Base-by-base conservation (phyloP, 805 yeast species). In the Kuraishia hungarica region DNA sequence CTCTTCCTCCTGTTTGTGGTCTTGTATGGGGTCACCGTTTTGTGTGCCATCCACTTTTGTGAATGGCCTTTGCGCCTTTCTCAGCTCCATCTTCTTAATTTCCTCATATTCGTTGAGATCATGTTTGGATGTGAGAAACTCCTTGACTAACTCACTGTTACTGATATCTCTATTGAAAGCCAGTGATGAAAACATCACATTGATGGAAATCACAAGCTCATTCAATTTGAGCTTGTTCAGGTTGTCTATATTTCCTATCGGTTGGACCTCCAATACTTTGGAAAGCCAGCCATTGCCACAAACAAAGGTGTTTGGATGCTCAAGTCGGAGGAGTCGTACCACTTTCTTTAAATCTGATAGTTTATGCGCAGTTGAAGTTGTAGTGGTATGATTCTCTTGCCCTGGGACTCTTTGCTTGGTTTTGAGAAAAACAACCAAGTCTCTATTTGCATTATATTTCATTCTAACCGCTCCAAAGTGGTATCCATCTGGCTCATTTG, bases 201-300 rank as follows among this genome's bases (percentile, higher is more conserved):
- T 85, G 39, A 85, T 58, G 39, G 72, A 68, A 43, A 76, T 73
- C 21, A 82, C 64, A 39, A 80, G 66, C 39, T 78, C 71, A 59
- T 82, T 82, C 39, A 79, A 60, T 51, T 75, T 72, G 49, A 74
- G 62, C 59, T 82, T 83, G 58, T 74, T 75, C 1, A 64, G 63
- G 52, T 62, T 64, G 64, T 60, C 58, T 7, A 66, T 56, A 46
- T 64, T 67, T 2, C 61, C 62, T 20, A 57, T 57, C 55, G 62
- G 63, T 3, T 51, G 54, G 23, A 63, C 57, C 17, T 59, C 60
- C 11, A 58, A 55, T 19, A 55, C 60, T n/a, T 51, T 55, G 0
- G 67, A 60, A 28, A 66, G 56, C 70, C 43, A 35, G 43, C 43
- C 43, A 35, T 15, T 35, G 43, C 43, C 54, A 51, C 63, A 68